phyloP scores from a whole-genome alignment of 208 protist genomes.

The Trichomonas vaginalis region DNA sequence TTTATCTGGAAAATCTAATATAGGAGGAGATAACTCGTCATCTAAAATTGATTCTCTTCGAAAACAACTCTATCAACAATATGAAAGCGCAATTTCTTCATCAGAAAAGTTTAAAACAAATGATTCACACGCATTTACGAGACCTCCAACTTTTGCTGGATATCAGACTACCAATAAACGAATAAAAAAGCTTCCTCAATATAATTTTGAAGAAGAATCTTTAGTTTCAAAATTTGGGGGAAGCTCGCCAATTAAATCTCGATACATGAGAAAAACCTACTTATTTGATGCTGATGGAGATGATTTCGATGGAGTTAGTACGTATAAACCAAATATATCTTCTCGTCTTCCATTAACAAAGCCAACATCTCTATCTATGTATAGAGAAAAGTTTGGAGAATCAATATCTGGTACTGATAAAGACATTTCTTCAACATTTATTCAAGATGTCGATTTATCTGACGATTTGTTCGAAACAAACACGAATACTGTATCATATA shows the following conservation, averaged over 20 bases:
- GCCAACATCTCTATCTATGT: not conserved
- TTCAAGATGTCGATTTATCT: not conserved
- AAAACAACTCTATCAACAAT: not conserved
- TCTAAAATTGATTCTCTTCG: not conserved
- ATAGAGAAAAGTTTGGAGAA: not conserved
- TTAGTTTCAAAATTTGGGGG: not conserved
- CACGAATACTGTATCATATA: not conserved
- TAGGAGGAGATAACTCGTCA: not conserved
- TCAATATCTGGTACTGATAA: not conserved
- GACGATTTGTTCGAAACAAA: not conserved
- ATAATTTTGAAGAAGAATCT: not conserved
- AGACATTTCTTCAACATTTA: not conserved
- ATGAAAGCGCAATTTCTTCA: not conserved
- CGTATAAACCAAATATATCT: not conserved
- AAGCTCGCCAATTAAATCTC: not conserved
- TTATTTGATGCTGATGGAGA: not conserved
- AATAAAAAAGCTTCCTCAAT: not conserved
- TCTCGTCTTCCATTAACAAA: not conserved
- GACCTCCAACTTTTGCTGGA: not conserved
- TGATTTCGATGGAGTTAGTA: not conserved
- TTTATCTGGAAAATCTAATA: not conserved
- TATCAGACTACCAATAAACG: not conserved
- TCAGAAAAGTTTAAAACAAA: not conserved
- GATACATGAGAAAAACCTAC: not conserved
- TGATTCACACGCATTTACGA: not conserved